These are phyloP conservation scores for Toxicodendron radicans DNA, from an alignment of 345 rosid genomes.

Conservation along the genomic window DNA sequence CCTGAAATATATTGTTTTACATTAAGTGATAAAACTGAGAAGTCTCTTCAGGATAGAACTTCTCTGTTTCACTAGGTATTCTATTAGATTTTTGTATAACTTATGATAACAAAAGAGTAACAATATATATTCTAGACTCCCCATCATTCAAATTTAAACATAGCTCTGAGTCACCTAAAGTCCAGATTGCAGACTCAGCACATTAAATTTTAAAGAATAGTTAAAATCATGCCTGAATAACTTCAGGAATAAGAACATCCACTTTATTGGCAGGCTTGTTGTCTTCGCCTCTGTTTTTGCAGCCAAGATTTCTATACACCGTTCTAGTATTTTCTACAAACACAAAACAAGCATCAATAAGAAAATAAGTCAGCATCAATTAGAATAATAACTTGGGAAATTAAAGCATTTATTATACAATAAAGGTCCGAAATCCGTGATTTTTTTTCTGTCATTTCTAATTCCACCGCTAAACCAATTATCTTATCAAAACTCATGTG, in stretches of 20 bases:
- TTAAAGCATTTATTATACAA: no score
- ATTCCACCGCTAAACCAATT: no score
- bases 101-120: neutral
- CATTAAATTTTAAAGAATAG: slow-evolving; percentile 10
- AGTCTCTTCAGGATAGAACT: slow-evolving; percentile 1
- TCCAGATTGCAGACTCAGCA: slow-evolving; percentile 1
- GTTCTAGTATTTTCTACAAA: slow-evolving; percentile 79
- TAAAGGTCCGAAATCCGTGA: no score
- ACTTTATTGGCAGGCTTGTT: slow-evolving; percentile 42
- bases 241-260: slow-evolving; percentile 89
- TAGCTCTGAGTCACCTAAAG: no score
- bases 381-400: slow-evolving; percentile 7
- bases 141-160: slow-evolving; percentile 3
- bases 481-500: no score
- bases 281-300: slow-evolving; percentile 43
- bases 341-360: slow-evolving; percentile 16
- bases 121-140: neutral
- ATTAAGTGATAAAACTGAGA: neutral
- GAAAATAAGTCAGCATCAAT: slow-evolving; percentile 13
- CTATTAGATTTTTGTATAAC: neutral
- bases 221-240: slow-evolving; percentile 66
- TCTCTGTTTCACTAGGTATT: neutral
- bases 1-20: neutral
- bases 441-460: no score
- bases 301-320: slow-evolving; percentile 79